These are phyloP conservation scores for Fusarium buxicola DNA, from an alignment of 2,329 filamentous ascomycete species.

Conservation along the genomic window DNA sequence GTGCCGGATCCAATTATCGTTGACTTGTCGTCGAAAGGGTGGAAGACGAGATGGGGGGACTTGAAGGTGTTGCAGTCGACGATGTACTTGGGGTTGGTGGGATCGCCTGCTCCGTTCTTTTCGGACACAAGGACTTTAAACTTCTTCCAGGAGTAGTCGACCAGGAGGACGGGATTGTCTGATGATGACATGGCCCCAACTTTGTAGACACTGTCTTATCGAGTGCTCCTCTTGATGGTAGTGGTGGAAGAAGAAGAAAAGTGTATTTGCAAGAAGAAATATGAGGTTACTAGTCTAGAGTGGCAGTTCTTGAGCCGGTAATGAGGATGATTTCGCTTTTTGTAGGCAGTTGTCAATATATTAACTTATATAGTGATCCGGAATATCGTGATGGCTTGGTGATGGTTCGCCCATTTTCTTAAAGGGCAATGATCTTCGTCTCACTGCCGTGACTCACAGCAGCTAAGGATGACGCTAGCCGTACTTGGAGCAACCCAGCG, in stretches of 20 bases:
- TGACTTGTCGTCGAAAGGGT: conserved; percentile 2
- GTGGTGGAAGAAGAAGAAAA: neutral
- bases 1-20: conserved; percentile 27
- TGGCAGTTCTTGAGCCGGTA: neutral
- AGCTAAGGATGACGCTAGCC: neutral
- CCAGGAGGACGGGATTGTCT: conserved; percentile 7
- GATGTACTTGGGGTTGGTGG: conserved; percentile 23
- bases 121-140: conserved; percentile 25
- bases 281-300: no score
- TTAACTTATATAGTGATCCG: neutral
- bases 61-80: conserved; percentile 28
- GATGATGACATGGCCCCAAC: neutral
- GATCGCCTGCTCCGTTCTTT: conserved; percentile 1
- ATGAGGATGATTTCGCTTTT: neutral
- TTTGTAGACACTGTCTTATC: neutral
- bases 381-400: no score
- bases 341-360: neutral
- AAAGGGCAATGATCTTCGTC: neutral
- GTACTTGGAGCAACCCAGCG: neutral
- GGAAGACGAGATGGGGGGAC: conserved; percentile 28
- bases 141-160: conserved; percentile 39
- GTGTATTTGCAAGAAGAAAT: no score
- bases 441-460: neutral
- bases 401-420: neutral
- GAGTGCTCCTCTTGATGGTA: neutral